These are phyloP conservation scores for Colletotrichum sp. DNA, from an alignment of 2,329 filamentous ascomycete species.

Conservation along the genomic window DNA sequence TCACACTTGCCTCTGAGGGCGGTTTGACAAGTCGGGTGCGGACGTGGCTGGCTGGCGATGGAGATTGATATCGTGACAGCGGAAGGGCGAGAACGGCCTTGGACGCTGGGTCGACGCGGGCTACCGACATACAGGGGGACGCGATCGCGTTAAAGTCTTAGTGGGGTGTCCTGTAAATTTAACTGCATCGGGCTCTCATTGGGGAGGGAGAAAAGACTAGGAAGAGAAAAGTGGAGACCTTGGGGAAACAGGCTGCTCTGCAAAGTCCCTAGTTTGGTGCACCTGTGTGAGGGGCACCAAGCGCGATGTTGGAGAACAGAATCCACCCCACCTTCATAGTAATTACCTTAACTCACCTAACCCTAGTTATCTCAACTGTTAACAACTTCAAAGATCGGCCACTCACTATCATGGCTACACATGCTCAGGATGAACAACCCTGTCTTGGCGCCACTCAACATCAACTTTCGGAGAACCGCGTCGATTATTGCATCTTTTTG, in stretches of 20 bases:
- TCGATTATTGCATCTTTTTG: constrained; percentile 83
- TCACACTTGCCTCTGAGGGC: not conserved
- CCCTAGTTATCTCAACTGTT: not conserved
- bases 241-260: not conserved
- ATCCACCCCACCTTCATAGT: not conserved
- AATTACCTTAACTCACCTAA: not conserved
- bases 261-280: not conserved
- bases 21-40: not conserved
- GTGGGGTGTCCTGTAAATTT: not conserved
- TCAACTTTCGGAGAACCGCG: constrained; percentile 77
- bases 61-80: not conserved
- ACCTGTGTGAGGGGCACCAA: not conserved
- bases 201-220: not conserved
- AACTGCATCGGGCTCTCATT: not conserved
- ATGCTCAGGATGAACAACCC: not conserved
- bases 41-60: not conserved
- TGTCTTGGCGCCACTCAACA: not conserved
- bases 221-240: not conserved
- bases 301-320: not conserved
- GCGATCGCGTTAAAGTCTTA: not conserved
- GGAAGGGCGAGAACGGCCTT: not conserved
- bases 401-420: not conserved
- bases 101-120: not conserved
- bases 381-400: not conserved
- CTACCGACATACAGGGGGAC: not conserved